Evolutionary conservation across 139 green algal genomes (phyloP).

Genomic region (Coccomyxa sp.): DNA sequence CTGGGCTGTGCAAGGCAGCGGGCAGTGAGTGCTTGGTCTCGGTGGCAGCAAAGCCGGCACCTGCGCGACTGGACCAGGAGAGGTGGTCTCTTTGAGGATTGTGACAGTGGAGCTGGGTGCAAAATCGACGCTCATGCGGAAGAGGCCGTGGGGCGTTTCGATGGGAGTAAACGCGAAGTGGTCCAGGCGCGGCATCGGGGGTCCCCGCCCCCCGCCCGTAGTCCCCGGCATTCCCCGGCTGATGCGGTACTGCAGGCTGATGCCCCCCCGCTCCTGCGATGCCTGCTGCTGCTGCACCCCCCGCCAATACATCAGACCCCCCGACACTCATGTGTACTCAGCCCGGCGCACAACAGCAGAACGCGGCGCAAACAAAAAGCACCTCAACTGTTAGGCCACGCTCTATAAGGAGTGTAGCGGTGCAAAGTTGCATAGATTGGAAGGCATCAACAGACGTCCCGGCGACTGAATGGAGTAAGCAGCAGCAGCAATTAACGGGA

Average conservation of each 20-base stretch:
- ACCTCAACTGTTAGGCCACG: no score
- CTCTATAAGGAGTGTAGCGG: no score
- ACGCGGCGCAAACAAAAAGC: no score
- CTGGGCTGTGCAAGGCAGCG: no score
- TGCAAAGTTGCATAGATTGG: not conserved
- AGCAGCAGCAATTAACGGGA: no score
- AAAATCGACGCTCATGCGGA: constrained; percentile 48
- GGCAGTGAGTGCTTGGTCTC: no score
- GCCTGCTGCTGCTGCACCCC: constrained; percentile 1
- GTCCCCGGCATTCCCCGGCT: not conserved
- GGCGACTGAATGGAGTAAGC: no score
- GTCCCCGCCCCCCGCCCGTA: no score
- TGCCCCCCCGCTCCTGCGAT: constrained; percentile 18
- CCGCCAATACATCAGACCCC: no score
- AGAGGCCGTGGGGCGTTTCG: constrained; percentile 47
- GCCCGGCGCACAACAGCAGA: no score
- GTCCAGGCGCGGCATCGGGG: constrained; percentile 10
- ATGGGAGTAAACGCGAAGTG: constrained; percentile 54
- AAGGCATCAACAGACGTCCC: not conserved
- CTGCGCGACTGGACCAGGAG: constrained; percentile 1
- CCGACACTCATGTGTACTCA: no score
- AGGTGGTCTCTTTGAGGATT: constrained; percentile 39
- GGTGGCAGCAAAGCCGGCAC: not conserved
- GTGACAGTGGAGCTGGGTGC: constrained; percentile 34
- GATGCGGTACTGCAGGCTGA: constrained; percentile 28